Base-by-base conservation (phyloP, 2,329 filamentous ascomycete species). In the Lecanicillium sp. region DNA sequence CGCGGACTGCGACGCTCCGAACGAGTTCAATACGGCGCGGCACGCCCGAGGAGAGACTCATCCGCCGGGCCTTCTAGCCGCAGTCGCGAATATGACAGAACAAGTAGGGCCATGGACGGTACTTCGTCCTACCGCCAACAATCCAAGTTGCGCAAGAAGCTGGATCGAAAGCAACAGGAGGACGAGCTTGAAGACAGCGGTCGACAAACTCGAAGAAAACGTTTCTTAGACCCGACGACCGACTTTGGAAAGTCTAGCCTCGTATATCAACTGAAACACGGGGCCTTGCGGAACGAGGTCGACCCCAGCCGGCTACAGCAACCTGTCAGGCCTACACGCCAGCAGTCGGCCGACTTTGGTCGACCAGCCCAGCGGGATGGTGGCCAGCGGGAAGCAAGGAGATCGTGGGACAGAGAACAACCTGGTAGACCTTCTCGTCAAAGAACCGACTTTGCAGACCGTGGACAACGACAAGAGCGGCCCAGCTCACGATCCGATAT, bases 1-100 rank as follows among this genome's bases (percentile, higher is more conserved):
- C 68, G 72, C 33, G 83, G 83, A 12, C 66, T 87, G 39, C 75
- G 79, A 32, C 52, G 64, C 56, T 58, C 74, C 48, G 47, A 68
- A 52, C 49, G 56, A 44, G 56, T 47, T 29, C 52, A 56, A 33
- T 49, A 48, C 42, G 53, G 55, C 19, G 48, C 49, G 22, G 7
- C 40, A 37, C 35, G 47, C 30, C 32, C 37, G 19, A 35, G 29
- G 12, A 15, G 32, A 3, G 36, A 29, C 9, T 37, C 40, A 12
- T 14, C 20, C 13, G 17, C 14, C 18, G 11, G 32, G 20, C 6
- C 35, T 35, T 32, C 31, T 12, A 29, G 31, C 27, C 9, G 29
- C 15, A 25, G 42, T 12, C 31, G 39, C 14, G 32, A 37, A 10
- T 25, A 33, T 12, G 28, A n/a, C 27, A 19, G 36, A 14, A 20